Conservation (phyloP, 2,329 filamentous ascomycete genomes). For the Domatiomyces globalis region DNA sequence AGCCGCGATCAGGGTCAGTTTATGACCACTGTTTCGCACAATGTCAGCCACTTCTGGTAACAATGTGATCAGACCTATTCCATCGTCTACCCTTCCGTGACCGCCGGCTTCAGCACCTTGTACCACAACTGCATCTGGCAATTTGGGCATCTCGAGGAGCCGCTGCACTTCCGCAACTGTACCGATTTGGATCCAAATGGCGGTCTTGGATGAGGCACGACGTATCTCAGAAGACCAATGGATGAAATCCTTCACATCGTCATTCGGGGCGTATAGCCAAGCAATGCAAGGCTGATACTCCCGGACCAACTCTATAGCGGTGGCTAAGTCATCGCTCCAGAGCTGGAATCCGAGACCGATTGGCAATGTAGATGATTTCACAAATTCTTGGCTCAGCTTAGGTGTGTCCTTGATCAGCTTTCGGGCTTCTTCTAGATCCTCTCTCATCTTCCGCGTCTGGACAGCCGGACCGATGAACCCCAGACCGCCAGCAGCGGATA, state of each 20-base stretch:
- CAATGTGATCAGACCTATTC: conserved; percentile 34
- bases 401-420: conserved; percentile 11
- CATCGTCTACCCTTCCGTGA: conserved; percentile 34
- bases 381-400: no score
- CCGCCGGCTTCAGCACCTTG: conserved; percentile 42
- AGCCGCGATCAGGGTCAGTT: conserved; percentile 36
- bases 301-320: conserved; percentile 17
- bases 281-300: conserved; percentile 23
- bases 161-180: conserved; percentile 33
- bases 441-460: conserved; percentile 20
- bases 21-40: conserved; percentile 14
- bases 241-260: conserved; percentile 19
- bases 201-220: conserved; percentile 24
- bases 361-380: conserved; percentile 17
- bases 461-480: conserved; percentile 46
- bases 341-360: conserved; percentile 28
- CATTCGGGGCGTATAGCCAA: conserved; percentile 26
- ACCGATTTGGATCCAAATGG: conserved; percentile 41
- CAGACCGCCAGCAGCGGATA: conserved; percentile 41
- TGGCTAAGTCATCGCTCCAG: conserved; percentile 14
- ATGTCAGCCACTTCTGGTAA: conserved; percentile 37
- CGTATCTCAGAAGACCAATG: conserved; percentile 34
- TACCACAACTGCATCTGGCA: conserved; percentile 37
- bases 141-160: conserved; percentile 19
- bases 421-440: conserved; percentile 18